A percentile compares a stretch with the other conserved stretches of the same genome.
Conservation (phyloP, 768 basidiomycete genomes). For the Guyanaporus albipodus region DNA sequence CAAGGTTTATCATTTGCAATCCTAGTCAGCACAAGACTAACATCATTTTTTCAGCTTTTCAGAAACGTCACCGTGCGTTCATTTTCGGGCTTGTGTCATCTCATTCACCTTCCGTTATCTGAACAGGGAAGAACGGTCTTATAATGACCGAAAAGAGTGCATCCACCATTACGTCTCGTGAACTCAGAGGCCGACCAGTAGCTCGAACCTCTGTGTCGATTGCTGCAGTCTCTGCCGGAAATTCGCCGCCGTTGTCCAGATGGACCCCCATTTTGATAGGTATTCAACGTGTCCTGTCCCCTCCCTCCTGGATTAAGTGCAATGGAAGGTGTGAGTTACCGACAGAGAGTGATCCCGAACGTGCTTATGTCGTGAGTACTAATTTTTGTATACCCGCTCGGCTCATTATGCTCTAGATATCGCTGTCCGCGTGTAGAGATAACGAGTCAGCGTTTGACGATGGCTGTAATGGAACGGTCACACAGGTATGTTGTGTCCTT, state of each 20-base stretch:
- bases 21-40: not conserved
- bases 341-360: not conserved
- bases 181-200: constrained; percentile 11
- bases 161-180: not conserved
- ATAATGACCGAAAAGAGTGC: not conserved
- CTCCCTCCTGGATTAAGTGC: constrained; percentile 13
- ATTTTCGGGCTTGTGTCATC: not conserved
- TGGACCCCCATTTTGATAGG: constrained; percentile 11
- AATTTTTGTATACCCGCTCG: not conserved
- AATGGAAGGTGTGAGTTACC: constrained; percentile 15
- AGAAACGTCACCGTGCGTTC: constrained; percentile 7
- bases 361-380: constrained; percentile 25
- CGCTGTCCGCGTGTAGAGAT: constrained; percentile 29
- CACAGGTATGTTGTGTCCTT: constrained; percentile 10
- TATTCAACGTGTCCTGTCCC: constrained; percentile 20
- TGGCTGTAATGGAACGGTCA: constrained; percentile 15
- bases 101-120: not conserved
- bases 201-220: constrained; percentile 10
- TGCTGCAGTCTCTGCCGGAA: constrained; percentile 15
- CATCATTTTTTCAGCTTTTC: not conserved
- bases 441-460: constrained; percentile 23
- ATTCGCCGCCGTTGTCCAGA: constrained; percentile 11
- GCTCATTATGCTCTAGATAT: constrained; percentile 14
- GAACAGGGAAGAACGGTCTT: constrained; percentile 1
- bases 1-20: constrained; percentile 9